Conservation (phyloP, 225 moss, liverwort and hornwort genomes). For the Physcomitrium patens region DNA sequence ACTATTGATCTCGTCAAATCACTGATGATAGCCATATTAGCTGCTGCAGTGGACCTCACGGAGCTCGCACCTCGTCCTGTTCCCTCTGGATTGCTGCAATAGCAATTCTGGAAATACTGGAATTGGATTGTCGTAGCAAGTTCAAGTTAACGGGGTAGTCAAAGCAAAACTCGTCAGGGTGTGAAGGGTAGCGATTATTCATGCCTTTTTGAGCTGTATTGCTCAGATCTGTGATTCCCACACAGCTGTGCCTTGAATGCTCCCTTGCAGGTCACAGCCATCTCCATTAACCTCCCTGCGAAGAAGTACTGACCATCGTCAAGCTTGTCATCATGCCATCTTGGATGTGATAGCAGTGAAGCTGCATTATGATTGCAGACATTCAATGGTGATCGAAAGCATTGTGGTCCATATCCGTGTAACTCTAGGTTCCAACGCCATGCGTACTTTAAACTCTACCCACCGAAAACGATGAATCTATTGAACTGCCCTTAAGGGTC, state of each 20-base stretch:
- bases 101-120: background rate
- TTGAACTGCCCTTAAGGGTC: too few relatives aligned
- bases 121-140: too few relatives aligned
- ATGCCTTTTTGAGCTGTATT: too few relatives aligned
- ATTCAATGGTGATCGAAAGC: too few relatives aligned
- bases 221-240: background rate
- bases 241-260: slow-evolving; percentile 10
- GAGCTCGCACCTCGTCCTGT: too few relatives aligned
- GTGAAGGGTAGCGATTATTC: too few relatives aligned
- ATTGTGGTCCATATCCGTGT: background rate
- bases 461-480: background rate
- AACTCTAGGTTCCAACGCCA: background rate
- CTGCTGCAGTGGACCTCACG: background rate
- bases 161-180: too few relatives aligned
- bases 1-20: background rate
- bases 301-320: slow-evolving; percentile 30
- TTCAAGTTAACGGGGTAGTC: too few relatives aligned
- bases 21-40: slow-evolving; percentile 22
- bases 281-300: slow-evolving; percentile 10
- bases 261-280: slow-evolving; percentile 18
- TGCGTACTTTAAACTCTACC: background rate
- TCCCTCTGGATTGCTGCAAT: background rate
- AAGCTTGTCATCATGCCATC: background rate
- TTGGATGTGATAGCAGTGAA: background rate
- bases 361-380: background rate